Evolutionary conservation across 2,329 filamentous ascomycete genomes (phyloP).

Genomic region (Saccharata proteae): DNA sequence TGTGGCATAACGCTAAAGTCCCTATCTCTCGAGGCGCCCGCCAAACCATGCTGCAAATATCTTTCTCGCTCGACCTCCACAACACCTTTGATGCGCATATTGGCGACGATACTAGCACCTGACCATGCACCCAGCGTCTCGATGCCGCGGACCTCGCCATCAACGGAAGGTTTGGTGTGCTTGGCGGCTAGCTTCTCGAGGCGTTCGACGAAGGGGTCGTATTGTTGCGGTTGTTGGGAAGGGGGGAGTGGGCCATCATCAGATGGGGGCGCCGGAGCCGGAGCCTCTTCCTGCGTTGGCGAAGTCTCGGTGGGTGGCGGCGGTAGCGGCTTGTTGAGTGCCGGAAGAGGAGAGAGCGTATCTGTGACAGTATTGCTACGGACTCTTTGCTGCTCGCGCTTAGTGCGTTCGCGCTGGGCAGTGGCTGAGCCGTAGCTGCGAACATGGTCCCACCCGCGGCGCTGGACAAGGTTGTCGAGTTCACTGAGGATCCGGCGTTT

Average conservation of each 20-base stretch:
- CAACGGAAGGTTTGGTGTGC: slow-evolving; percentile 29
- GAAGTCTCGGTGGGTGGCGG: no score
- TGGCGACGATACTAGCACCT: slow-evolving; percentile 58
- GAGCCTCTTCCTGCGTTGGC: no score
- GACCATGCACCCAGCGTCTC: slow-evolving; percentile 63
- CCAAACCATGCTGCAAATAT: slow-evolving; percentile 55
- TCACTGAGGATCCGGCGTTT: slow-evolving; percentile 68
- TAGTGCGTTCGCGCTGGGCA: slow-evolving; percentile 12
- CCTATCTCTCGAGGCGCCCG: slow-evolving; percentile 43
- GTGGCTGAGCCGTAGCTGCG: slow-evolving; percentile 53
- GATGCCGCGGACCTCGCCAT: slow-evolving; percentile 52
- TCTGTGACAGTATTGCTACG: slow-evolving; percentile 5
- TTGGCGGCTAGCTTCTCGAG: slow-evolving; percentile 38
- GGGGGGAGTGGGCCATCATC: slow-evolving; percentile 15
- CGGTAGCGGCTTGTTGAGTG: no score
- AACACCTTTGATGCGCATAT: slow-evolving; percentile 56
- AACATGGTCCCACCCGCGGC: slow-evolving; percentile 66
- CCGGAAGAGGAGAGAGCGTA: slow-evolving; percentile 4
- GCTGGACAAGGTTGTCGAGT: slow-evolving; percentile 51
- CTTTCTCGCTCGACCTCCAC: slow-evolving; percentile 60
- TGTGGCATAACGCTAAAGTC: slow-evolving; percentile 10
- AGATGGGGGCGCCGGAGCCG: no score
- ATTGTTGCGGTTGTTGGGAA: slow-evolving; percentile 35
- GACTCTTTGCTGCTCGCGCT: slow-evolving; percentile 13
- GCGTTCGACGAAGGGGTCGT: slow-evolving; percentile 47